Evolutionary conservation across 2,329 filamentous ascomycete genomes (phyloP), one percentile per base, ranked within the genome.

Genomic region (Coniochaeta sp.): DNA sequence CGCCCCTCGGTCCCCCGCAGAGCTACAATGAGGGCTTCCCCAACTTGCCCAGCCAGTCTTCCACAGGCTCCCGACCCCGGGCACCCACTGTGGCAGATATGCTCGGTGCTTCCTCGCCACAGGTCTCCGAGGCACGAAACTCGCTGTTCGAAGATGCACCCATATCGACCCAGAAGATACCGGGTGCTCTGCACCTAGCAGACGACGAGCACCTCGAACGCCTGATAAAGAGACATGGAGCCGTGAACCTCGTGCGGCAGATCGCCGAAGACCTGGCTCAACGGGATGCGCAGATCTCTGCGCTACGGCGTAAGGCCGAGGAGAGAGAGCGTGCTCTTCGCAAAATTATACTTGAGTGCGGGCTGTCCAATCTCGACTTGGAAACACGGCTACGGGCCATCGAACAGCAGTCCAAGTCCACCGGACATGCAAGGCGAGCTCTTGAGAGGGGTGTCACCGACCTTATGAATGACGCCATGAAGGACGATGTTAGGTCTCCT

Each of bases 81-180:
- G 56, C 65, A 6, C 52, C 63, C 10, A 66, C 68, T 51, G 73
- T 77, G 48, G 71, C 83, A 55, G 70, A 81, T 57, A 72, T 68
- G 63, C 60, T 89, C 53, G 83, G 81, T 1, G 73, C 69, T 16
- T 63, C 64, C 1, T 60, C 71, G 13, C 65, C 76, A 13, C 64
- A 67, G 6, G 35, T 63, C 58, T 6, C 61, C 53, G 55, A 63
- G 1, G 68, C 73, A 28, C 82, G 87, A n/a, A 76, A 76, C 48
- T 85, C 86, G 3, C 76, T 96, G 16, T 95, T 96, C 61, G 88
- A 91, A 57, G 91, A 96, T 67, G 80, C 85, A 5, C 85, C 87
- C 0, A 71, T 87, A 3, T 71, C 75, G n/a, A 75, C 78, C 3
- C 77, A 78, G 51, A 85, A 86, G 58, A 81, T 94, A 14, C 89